Base-by-base conservation (phyloP, 176 grass and related monocot species). In the Triticum urartu region DNA sequence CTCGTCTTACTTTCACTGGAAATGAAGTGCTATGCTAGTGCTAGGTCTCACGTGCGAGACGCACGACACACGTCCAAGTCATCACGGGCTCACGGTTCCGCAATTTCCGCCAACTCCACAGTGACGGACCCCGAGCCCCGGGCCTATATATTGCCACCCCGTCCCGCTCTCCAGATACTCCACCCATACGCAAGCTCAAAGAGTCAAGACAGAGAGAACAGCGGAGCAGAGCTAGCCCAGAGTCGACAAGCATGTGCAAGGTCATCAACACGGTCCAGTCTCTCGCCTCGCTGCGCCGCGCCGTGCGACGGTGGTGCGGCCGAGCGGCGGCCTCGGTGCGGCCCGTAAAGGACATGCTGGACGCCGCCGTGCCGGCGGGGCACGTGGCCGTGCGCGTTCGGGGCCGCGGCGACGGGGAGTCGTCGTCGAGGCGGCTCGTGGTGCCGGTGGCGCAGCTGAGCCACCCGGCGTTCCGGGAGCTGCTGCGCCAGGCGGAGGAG, bases 391-490 rank as follows among this genome's bases (percentile, higher is more conserved):
- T 91, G 11, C 2, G 70, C 68, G 86, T 80, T 22, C 30, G 25
- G 4, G 77, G 75, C 68, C 17, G 21, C 14, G 77, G 6, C 7
- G 18, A 2, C 18, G 54, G 54, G 18, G 54, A 21, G 54, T 21
- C 54, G 54, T 21, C 54, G 54, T 21, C 54, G 54, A 59, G 13
- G 6, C 42, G 72, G 7, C 48, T 75, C 72, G 40, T 50, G 42
- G 72, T 75, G 22, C 42, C 22, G 42, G 12, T 75, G 13, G 72
- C 42, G 42, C 72, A 50, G 22, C 71, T 48, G 1, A 1, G 10
- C 3, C 87, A 92, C 90, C 83, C 80, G n/a, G 82, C 79, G 28
- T 92, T 89, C 74, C 35, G 61, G 59, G 79, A 83, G 73, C 79
- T 92, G 45, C 83, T 92, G 1, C 64, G 15, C 4, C 79, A 86